Conservation (phyloP, 768 basidiomycete species). For the Vararia minispora region DNA sequence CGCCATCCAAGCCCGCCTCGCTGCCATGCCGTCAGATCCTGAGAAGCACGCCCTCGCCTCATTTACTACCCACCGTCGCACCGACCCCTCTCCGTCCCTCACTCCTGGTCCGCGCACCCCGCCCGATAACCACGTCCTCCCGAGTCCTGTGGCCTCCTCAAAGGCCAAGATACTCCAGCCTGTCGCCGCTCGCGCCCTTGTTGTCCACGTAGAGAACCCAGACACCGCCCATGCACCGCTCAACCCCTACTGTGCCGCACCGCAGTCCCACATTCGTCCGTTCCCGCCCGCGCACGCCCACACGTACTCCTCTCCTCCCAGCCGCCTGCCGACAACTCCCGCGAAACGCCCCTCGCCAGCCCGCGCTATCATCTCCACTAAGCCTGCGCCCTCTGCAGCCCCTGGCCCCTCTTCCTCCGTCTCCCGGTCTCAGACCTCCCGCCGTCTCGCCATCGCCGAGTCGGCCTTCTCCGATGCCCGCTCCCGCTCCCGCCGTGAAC, state of each 20-base stretch:
- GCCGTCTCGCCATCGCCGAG: conserved; percentile 8
- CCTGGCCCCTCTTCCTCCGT: not conserved
- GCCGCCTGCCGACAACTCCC: not conserved
- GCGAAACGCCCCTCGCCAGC: not conserved
- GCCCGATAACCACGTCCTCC: conserved; percentile 1
- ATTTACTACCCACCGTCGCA: conserved; percentile 1
- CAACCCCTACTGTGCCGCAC: too few species aligned
- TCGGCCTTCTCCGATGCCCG: conserved; percentile 5
- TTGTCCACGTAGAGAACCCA: too few species aligned
- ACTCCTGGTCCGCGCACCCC: conserved; percentile 3
- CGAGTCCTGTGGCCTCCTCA: too few species aligned
- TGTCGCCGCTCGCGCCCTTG: too few species aligned
- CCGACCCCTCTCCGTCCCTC: conserved; percentile 10
- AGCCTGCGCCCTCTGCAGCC: not conserved
- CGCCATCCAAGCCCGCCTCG: not conserved
- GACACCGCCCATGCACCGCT: too few species aligned
- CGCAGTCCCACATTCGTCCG: too few species aligned
- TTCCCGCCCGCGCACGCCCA: not conserved
- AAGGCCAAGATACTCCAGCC: too few species aligned
- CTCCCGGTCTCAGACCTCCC: conserved; percentile 6
- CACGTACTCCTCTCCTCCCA: not conserved
- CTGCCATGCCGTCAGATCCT: conserved; percentile 7
- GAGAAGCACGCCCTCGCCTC: conserved; percentile 3
- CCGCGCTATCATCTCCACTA: not conserved
- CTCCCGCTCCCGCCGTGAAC: conserved; percentile 11